A percentile compares a stretch with the other conserved stretches of the same genome.
Evolutionary conservation across 768 basidiomycete species (phyloP).

Genomic region (Termitomyces sp.): DNA sequence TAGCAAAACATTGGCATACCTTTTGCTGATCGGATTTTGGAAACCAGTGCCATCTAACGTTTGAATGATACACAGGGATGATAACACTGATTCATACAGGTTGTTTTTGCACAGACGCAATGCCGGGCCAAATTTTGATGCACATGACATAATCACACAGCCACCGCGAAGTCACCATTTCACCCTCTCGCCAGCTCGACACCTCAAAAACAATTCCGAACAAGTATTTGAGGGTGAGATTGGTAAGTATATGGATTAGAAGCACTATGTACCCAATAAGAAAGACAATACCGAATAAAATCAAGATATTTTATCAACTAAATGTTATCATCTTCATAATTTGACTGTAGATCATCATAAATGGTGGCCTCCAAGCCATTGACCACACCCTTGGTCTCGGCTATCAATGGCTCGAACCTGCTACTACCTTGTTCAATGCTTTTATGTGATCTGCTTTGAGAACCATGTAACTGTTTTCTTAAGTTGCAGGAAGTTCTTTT

Average conservation of each 20-base stretch:
- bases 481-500: no score
- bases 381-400: no score
- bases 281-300: neutral
- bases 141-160: neutral
- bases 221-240: neutral
- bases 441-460: no score
- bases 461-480: no score
- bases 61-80: no score
- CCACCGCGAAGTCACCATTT: neutral
- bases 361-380: neutral
- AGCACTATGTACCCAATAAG: neutral
- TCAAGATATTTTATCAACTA: neutral
- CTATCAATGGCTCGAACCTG: no score
- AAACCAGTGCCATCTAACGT: no score
- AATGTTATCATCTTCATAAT: neutral
- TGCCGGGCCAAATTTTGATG: neutral
- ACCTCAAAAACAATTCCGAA: neutral
- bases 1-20: no score
- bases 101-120: no score
- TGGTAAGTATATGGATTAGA: neutral
- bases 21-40: no score
- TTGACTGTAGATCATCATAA: neutral
- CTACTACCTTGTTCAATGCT: no score
- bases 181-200: neutral
- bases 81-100: no score